Evolutionary conservation across 2,329 filamentous ascomycete genomes (phyloP).

Genomic region (Xylariaceae sp.): DNA sequence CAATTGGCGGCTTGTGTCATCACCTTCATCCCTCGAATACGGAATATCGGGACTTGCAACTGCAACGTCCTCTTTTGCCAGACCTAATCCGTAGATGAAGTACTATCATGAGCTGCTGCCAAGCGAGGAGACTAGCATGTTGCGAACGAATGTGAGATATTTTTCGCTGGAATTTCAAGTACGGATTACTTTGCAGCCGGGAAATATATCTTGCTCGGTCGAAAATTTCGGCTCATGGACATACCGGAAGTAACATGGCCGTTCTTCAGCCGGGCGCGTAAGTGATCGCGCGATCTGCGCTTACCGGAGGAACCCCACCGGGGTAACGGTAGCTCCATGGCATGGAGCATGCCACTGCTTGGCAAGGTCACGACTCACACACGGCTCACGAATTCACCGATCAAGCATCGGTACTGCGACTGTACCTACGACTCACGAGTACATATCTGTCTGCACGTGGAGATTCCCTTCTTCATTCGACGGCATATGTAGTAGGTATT

Average conservation of each 20-base stretch:
- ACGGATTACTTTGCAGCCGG: too few species aligned
- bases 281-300: not conserved
- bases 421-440: too few species aligned
- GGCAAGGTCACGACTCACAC: not conserved
- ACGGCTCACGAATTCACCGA: not conserved
- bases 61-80: too few species aligned
- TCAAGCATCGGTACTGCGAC: too few species aligned
- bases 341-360: not conserved
- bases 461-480: too few species aligned
- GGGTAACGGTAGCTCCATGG: not conserved
- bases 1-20: too few species aligned
- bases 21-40: too few species aligned
- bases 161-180: too few species aligned
- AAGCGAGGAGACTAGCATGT: not conserved
- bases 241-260: not conserved
- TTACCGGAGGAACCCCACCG: not conserved
- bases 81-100: too few species aligned
- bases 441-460: too few species aligned
- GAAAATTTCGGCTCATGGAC: not conserved
- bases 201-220: not conserved
- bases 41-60: too few species aligned
- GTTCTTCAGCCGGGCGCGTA: not conserved
- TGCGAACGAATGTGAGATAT: not conserved
- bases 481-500: too few species aligned
- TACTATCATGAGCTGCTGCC: not conserved